phyloP scores from a whole-genome alignment of 257 asterid genomes.

The Ophiorrhiza pumila region DNA sequence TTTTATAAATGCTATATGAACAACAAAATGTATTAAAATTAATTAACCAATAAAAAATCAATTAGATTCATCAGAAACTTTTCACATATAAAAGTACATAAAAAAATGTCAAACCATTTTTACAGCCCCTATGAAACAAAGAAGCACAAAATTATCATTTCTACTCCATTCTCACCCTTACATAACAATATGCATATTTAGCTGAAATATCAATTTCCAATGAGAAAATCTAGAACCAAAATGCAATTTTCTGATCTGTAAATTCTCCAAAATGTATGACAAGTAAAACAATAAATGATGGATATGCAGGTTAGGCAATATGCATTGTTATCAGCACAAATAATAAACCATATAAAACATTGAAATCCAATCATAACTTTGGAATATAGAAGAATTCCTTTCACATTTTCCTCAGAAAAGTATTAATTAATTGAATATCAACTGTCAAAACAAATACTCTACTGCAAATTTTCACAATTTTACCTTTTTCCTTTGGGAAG shows the following conservation, averaged over 20 bases:
- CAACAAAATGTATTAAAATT: not conserved
- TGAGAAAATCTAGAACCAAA: not conserved
- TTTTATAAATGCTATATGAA: not conserved
- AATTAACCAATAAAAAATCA: not conserved
- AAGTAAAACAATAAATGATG: not conserved
- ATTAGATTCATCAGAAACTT: not conserved
- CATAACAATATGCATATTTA: not conserved
- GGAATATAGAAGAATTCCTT: not conserved
- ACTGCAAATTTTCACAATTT: not conserved
- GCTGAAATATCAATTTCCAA: not conserved
- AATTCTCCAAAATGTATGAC: not conserved
- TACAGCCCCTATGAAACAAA: not conserved
- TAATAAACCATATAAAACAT: not conserved
- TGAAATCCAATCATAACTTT: not conserved
- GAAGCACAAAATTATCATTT: not conserved
- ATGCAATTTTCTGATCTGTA: not conserved
- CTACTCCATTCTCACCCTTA: not conserved
- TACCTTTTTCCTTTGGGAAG: not conserved
- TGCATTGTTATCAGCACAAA: not conserved
- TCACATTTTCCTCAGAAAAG: not conserved
- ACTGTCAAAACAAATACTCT: not conserved
- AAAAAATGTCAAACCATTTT: not conserved
- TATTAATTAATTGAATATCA: not conserved
- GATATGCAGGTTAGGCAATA: not conserved
- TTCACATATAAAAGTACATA: not conserved